Percentiles rank a stretch among this genome's conserved stretches.
phyloP scores from a whole-genome alignment of 2,329 filamentous ascomycete genomes.

The Penicillium sp. region DNA sequence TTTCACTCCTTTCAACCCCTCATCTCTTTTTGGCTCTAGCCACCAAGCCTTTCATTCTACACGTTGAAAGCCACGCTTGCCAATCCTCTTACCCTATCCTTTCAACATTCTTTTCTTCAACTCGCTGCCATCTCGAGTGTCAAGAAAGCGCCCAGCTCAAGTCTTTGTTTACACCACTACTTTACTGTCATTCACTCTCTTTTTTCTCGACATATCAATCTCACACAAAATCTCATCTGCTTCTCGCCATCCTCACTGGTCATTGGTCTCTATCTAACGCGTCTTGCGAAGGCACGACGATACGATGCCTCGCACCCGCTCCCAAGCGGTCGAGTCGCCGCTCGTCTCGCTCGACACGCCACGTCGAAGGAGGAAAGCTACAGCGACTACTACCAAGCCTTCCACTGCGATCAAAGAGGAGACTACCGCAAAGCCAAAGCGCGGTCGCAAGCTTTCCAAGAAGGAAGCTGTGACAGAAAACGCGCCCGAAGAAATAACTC shows the following conservation, averaged over 20 bases:
- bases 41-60: not conserved
- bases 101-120: not conserved
- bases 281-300: not conserved
- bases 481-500: not conserved
- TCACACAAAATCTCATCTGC: not conserved
- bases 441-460: conserved; percentile 21
- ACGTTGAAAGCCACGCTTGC: not conserved
- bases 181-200: not conserved
- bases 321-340: conserved; percentile 10
- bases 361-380: conserved; percentile 4
- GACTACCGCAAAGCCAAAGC: conserved; percentile 23
- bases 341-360: conserved; percentile 9
- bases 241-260: not conserved
- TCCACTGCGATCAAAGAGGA: conserved; percentile 1
- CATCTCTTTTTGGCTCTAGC: not conserved
- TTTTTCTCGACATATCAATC: not conserved
- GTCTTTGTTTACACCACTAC: not conserved
- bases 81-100: not conserved
- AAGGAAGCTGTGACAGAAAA: conserved; percentile 16
- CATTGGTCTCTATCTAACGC: not conserved
- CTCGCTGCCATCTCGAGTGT: not conserved
- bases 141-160: not conserved
- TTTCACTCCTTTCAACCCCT: not conserved
- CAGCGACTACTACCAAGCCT: conserved; percentile 2
- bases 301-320: conserved; percentile 12